Evolutionary conservation across 2,329 filamentous ascomycete species (phyloP), one percentile per base, ranked within the genome.

Genomic region (Calonectria honghensis): DNA sequence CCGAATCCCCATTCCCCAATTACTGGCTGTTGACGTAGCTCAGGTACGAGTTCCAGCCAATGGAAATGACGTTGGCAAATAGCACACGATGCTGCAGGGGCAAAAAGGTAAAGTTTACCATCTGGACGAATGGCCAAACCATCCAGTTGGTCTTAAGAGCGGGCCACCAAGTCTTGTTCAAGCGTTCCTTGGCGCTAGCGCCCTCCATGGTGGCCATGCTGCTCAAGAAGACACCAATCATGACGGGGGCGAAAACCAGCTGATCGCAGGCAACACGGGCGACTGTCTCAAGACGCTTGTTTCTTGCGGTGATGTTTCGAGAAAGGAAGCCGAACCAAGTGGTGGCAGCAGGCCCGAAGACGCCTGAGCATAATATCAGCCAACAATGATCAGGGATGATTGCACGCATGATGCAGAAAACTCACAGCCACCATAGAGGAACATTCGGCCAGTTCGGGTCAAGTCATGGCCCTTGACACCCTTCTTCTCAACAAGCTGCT

Each of bases 341-440:
- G 13, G 95, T 95, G 9, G 96, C 96, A 31, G 93, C 94, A 67
- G 96, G 96, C 41, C 96, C 96, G 86, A 98, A 98, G 85, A 98
- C 88, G 77, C 88, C 94, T 95, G 37, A 63, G 37, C 6, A 54
- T 9, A 68, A 35, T 67, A 67, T 78, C 37, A 79, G 71, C 35
- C 20, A n/a, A 39, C 61, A 59, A 31, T 75, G 39, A 51, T 63
- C 13, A 69, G 10, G 52, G 29, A 51, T 63, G 59, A 59, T 50
- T 41, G 32, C 63, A 35, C 10, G 9, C n/a, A 24, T 9, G 61
- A 35, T 64, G 20, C 32, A 63, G 70, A 72, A 68, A 72, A 88
- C 91, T 82, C 86, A 94, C 93, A 88, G 77, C 94, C 94, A 77
- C 95, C 95, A 83, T 97, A 97, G 74, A 93, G 86, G 54, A 92